Evolutionary conservation across 371 early-diverging fungal genomes (phyloP).

Genomic region (Mortierella sp.): DNA sequence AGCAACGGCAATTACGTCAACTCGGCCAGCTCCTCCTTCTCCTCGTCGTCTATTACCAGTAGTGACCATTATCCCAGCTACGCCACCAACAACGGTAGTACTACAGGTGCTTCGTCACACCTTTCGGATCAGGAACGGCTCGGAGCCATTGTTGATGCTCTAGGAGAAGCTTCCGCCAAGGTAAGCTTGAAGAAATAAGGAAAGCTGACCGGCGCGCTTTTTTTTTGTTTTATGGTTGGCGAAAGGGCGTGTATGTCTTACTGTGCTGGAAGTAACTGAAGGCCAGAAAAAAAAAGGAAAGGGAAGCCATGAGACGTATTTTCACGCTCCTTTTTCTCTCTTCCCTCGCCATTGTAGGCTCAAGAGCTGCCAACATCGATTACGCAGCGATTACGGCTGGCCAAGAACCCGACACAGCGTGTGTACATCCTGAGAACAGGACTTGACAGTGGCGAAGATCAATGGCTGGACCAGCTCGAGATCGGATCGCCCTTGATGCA

Average conservation of each 20-base stretch:
- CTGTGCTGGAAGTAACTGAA: neutral
- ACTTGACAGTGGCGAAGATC: constrained; percentile 47
- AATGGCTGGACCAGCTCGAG: constrained; percentile 43
- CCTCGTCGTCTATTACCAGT: constrained; percentile 15
- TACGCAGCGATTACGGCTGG: constrained; percentile 43
- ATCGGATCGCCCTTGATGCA: constrained; percentile 45
- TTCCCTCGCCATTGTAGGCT: constrained; percentile 21
- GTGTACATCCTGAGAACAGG: constrained; percentile 52
- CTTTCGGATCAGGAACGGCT: constrained; percentile 39
- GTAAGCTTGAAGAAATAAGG: constrained; percentile 9
- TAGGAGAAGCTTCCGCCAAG: constrained; percentile 56
- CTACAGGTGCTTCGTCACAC: neutral
- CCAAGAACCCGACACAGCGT: constrained; percentile 54
- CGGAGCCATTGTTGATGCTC: constrained; percentile 51
- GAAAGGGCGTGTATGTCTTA: neutral
- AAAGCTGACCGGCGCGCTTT: neutral
- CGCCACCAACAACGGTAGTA: neutral
- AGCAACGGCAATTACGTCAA: constrained; percentile 2
- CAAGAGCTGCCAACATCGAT: constrained; percentile 54
- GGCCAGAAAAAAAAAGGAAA: neutral
- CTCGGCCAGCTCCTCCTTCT: constrained; percentile 22
- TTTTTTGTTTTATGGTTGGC: neutral
- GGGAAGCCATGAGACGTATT: neutral
- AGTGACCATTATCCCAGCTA: neutral
- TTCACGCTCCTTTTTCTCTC: neutral